phyloP scores from a whole-genome alignment of 768 basidiomycete genomes.

The Myochromella boudieri region DNA sequence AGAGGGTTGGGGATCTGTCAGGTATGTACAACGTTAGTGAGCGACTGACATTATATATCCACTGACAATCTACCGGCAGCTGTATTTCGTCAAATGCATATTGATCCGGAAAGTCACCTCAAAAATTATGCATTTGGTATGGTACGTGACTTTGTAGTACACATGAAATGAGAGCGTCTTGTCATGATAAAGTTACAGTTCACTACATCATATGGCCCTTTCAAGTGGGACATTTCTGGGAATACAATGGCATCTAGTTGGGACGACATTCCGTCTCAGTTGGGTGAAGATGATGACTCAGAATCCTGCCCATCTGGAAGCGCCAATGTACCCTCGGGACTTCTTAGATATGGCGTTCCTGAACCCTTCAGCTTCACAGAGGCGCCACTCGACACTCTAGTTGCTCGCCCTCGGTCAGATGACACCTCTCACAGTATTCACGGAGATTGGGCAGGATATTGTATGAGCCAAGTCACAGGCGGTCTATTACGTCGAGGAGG shows the following conservation, averaged over 20 bases:
- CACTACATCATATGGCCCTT: background rate
- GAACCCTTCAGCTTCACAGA: background rate
- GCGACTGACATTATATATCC: background rate
- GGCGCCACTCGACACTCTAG: background rate
- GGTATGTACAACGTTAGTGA: conserved; percentile 1
- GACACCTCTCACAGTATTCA: background rate
- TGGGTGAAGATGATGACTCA: background rate
- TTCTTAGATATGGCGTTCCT: conserved; percentile 1
- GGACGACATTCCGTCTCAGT: background rate
- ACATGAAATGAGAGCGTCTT: too few species aligned
- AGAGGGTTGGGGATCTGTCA: conserved; percentile 1
- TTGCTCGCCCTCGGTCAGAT: too few species aligned
- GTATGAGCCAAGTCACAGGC: too few species aligned
- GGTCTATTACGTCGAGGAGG: too few species aligned
- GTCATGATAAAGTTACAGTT: background rate
- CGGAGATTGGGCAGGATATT: conserved; percentile 7
- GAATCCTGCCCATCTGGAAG: too few species aligned
- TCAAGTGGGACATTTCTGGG: background rate
- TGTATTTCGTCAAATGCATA: conserved; percentile 9
- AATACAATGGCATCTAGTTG: background rate
- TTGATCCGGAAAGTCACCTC: background rate
- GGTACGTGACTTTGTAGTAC: background rate
- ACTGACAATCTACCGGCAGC: background rate
- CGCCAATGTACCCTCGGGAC: background rate
- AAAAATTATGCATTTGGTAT: conserved; percentile 10